Base-by-base conservation (phyloP, 1,284 basidiomycete species). In the Tylopilus sp. region DNA sequence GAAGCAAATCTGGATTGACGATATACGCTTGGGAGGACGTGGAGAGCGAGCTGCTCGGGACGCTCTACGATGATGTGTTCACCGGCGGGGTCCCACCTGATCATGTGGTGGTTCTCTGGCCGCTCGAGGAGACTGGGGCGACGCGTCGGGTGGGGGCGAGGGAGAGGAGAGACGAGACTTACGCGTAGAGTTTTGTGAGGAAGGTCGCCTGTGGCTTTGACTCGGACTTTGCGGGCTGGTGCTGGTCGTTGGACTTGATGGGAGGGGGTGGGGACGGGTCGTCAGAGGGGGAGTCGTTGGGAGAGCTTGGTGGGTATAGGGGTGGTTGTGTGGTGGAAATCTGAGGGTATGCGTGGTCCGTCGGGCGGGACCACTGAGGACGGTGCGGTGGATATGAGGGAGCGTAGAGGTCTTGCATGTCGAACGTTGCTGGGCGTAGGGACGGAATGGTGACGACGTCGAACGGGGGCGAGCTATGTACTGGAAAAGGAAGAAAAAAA, bases 1-100 rank as follows among this genome's bases (percentile, higher is more conserved):
- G 86, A 89, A 38, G 91, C 91, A 70, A 94, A 94, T 72, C 91
- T 80, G 66, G 88, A 93, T 78, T 94, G 91, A 63, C 91, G 83
- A 71, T 93, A 93, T 48, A 94, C 85, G 61, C 84, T 84, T 44
- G 91, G 91, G 55, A 94, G 80, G 64, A 94, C 87, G 69, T 93
- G 90, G 48, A 91, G 79, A 2, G 89, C 89, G 50, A 94, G 82
- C 68, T 92, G 90, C 65, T 91, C 89, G 55, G 91, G 91, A 28
- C 86, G 77, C 64, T 93, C 91, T 52, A 94, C 91, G 68, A 94
- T 91, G 76, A 94, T 93, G 62, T 91, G 85, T 66, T 91, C 88
- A 54, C 91, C 91, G 14, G 83, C 81, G 14, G 85, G 83, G 65
- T 93, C 91, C 91, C 91, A 94, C 41, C 91, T 83, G 65, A 94